Base-by-base conservation (phyloP, 192 early-diverging fungal genomes). In the Physocladia obscura region DNA sequence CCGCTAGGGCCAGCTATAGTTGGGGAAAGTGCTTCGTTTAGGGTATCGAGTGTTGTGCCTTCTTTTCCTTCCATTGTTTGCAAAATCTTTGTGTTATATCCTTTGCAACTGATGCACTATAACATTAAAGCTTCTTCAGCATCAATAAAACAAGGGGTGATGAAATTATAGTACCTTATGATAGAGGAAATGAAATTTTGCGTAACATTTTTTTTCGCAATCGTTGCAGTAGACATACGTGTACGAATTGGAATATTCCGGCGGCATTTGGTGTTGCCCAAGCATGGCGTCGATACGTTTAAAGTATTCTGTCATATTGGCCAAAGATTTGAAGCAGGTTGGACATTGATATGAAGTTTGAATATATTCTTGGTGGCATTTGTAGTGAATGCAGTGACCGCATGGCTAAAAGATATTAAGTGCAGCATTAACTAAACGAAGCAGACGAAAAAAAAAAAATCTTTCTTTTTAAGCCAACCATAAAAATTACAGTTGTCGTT, bases 281-380 rank as follows among this genome's bases (percentile, higher is more conserved):
- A 98, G 74, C 65, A 93, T 82, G 2, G 77, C 74, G 59, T 98
- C 96, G 36, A 98, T 91, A 15, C 91, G 88, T 31, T 75, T 67
- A 68, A 95, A 98, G 67, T 93, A 91, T 3, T 77, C 77, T 4
- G 78, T 79, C 85, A 94, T 96, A 69, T 96, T 85, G 49, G 89
- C 89, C 0, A 98, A 76, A 24, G 95, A 94, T 69, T 95, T 94
- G 69, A 89, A 86, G 70, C 96, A 98, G 1, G 95, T 92, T 0
- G 96, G 96, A 67, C 96, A 98, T 49, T 96, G 94, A 71, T 96
- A 97, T 6, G 94, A 94, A 6, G 90, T 90, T 62, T 92, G 87
- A 40, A 93, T 87, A 72, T 95, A 90, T 47, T 90, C 84, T 48
- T 88, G 77, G 62, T 94, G 84, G 65, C 96, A 98, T 39, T 80